These are phyloP conservation scores for Trypanosoma vivax DNA, from an alignment of 208 protist species.

Conservation along the genomic window DNA sequence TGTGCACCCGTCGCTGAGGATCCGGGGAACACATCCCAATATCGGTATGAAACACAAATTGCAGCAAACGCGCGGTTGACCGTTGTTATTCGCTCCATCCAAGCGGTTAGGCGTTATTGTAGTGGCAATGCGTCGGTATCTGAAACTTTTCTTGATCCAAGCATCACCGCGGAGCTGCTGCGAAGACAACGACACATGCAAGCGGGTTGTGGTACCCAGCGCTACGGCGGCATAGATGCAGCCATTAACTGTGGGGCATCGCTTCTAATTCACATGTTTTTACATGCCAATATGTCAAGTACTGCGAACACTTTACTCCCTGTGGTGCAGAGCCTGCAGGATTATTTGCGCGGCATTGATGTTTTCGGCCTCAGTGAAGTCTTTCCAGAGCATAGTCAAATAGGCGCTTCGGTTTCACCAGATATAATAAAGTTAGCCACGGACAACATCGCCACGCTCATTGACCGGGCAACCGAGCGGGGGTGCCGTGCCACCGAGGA, in stretches of 20 bases:
- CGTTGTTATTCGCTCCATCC: constrained; percentile 56
- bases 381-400: constrained; percentile 1
- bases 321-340: constrained; percentile 55
- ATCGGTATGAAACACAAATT: constrained; percentile 42
- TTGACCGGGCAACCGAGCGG: constrained; percentile 28
- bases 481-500: neutral
- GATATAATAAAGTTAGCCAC: constrained; percentile 52
- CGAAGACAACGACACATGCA: constrained; percentile 36
- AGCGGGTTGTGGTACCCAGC: constrained; percentile 1
- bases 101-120: constrained; percentile 59
- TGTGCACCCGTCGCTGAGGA: constrained; percentile 2
- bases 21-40: neutral
- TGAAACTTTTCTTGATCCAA: constrained; percentile 35
- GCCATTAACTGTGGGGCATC: constrained; percentile 76
- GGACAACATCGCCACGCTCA: constrained; percentile 38
- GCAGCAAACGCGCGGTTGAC: constrained; percentile 49
- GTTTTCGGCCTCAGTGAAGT: constrained; percentile 64
- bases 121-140: constrained; percentile 21
- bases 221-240: constrained; percentile 28
- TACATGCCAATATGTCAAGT: constrained; percentile 17
- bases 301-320: constrained; percentile 30
- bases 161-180: constrained; percentile 70
- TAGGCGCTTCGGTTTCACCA: constrained; percentile 29
- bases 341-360: constrained; percentile 60
- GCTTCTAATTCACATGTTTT: constrained; percentile 74